These are phyloP conservation scores for Trichoderma sp. DNA, from an alignment of 2,329 filamentous ascomycete genomes.

Conservation along the genomic window DNA sequence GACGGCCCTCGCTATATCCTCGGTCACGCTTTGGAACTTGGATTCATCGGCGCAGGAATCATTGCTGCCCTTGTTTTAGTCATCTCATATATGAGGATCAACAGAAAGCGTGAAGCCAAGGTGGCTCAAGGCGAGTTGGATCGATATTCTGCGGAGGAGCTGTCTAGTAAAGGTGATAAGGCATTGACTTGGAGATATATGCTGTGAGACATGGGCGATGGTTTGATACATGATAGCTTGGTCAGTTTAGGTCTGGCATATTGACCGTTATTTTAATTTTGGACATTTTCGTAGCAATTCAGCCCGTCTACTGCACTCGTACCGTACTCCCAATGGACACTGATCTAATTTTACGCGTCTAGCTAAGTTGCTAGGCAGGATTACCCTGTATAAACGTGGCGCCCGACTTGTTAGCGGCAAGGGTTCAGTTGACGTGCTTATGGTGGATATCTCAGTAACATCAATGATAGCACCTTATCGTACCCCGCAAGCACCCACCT, in stretches of 20 bases:
- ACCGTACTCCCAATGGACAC: too few relatives aligned
- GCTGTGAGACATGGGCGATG: neutral
- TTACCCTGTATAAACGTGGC: neutral
- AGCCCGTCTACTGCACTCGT: too few relatives aligned
- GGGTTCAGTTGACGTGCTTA: neutral
- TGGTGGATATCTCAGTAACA: neutral
- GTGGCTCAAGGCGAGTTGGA: neutral
- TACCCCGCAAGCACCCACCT: too few relatives aligned
- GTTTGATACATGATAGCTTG: neutral
- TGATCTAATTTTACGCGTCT: too few relatives aligned
- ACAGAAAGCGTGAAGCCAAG: neutral
- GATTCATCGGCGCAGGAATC: slow-evolving; percentile 52
- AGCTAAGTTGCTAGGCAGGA: too few relatives aligned
- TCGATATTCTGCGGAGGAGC: neutral
- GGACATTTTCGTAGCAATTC: too few relatives aligned
- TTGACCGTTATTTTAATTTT: too few relatives aligned
- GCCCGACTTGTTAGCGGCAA: neutral
- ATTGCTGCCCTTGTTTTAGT: slow-evolving; percentile 50
- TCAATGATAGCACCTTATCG: too few relatives aligned
- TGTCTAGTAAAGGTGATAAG: slow-evolving; percentile 8
- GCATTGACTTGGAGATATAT: slow-evolving; percentile 13
- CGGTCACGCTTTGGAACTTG: slow-evolving; percentile 55
- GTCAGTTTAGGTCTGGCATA: neutral
- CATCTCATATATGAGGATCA: slow-evolving; percentile 34
- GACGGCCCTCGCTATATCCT: slow-evolving; percentile 55